phyloP scores from a whole-genome alignment of 2,329 filamentous ascomycete genomes.

The Colletotrichum liaoningense region DNA sequence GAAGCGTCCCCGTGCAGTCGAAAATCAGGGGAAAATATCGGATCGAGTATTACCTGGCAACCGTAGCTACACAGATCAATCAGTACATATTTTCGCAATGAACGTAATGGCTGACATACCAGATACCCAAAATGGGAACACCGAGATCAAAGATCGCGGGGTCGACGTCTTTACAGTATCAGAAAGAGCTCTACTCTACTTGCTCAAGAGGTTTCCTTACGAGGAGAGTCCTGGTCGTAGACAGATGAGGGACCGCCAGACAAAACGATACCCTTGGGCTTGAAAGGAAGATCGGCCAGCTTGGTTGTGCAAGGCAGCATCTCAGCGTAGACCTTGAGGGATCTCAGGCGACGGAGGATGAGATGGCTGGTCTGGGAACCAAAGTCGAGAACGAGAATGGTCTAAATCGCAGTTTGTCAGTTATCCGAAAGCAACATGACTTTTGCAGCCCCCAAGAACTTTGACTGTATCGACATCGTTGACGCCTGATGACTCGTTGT shows the following conservation, averaged over 20 bases:
- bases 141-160: slow-evolving; percentile 82
- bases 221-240: slow-evolving; percentile 79
- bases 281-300: slow-evolving; percentile 79
- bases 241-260: slow-evolving; percentile 73
- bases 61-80: slow-evolving; percentile 9
- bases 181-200: slow-evolving; percentile 11
- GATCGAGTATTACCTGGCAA: slow-evolving; percentile 9
- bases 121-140: slow-evolving; percentile 71
- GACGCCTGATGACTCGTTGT: slow-evolving; percentile 37
- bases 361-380: slow-evolving; percentile 79
- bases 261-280: slow-evolving; percentile 83
- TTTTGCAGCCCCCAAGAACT: too few species aligned
- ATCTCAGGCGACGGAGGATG: slow-evolving; percentile 79
- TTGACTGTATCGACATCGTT: slow-evolving; percentile 39
- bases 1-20: background rate
- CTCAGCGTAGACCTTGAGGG: slow-evolving; percentile 86
- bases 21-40: background rate
- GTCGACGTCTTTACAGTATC: slow-evolving; percentile 69
- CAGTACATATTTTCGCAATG: background rate
- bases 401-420: slow-evolving; percentile 51
- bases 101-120: slow-evolving; percentile 57
- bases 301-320: slow-evolving; percentile 91
- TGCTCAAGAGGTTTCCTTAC: slow-evolving; percentile 42
- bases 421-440: background rate
- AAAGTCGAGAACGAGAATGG: slow-evolving; percentile 79